Conservation (phyloP, 495 filamentous ascomycete genomes). For the Aspergillus olivimuriae region DNA sequence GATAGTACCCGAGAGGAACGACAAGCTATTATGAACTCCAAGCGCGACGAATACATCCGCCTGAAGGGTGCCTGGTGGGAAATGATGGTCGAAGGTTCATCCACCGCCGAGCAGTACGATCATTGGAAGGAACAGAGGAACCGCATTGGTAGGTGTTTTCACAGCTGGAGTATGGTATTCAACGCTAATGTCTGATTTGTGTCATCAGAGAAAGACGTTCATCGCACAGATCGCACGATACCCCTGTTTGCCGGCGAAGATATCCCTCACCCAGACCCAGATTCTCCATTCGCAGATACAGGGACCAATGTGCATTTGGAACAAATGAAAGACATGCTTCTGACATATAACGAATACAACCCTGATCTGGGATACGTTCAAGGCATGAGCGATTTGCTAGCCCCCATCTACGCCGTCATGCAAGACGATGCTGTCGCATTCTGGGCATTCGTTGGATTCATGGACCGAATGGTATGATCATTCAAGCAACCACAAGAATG, state of each 20-base stretch:
- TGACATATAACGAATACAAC: slow-evolving; percentile 98
- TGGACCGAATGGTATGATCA: slow-evolving; percentile 76
- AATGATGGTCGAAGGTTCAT: slow-evolving; percentile 72
- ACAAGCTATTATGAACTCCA: slow-evolving; percentile 70
- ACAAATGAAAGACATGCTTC: slow-evolving; percentile 97
- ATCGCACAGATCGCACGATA: slow-evolving; percentile 88
- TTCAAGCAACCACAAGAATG: not conserved
- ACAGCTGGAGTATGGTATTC: not conserved
- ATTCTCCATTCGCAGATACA: slow-evolving; percentile 83
- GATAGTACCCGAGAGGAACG: slow-evolving; percentile 76
- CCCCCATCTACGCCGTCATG: slow-evolving; percentile 92
- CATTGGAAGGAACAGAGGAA: slow-evolving; percentile 95
- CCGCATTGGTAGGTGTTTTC: slow-evolving; percentile 68
- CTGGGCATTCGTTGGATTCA: slow-evolving; percentile 93
- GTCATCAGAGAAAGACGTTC: slow-evolving; percentile 87
- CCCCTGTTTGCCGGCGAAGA: slow-evolving; percentile 95
- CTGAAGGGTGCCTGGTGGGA: slow-evolving; percentile 98
- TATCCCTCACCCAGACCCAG: slow-evolving; percentile 94
- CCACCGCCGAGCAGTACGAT: slow-evolving; percentile 70
- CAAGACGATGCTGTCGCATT: slow-evolving; percentile 97
- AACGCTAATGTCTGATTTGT: slow-evolving; percentile 1
- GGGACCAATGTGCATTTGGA: slow-evolving; percentile 97
- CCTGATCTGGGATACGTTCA: slow-evolving; percentile 91
- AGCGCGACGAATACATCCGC: slow-evolving; percentile 88
- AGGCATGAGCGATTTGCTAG: slow-evolving; percentile 95